Evolutionary conservation across 2,329 filamentous ascomycete genomes (phyloP).

Genomic region (Claviceps humidiphila): DNA sequence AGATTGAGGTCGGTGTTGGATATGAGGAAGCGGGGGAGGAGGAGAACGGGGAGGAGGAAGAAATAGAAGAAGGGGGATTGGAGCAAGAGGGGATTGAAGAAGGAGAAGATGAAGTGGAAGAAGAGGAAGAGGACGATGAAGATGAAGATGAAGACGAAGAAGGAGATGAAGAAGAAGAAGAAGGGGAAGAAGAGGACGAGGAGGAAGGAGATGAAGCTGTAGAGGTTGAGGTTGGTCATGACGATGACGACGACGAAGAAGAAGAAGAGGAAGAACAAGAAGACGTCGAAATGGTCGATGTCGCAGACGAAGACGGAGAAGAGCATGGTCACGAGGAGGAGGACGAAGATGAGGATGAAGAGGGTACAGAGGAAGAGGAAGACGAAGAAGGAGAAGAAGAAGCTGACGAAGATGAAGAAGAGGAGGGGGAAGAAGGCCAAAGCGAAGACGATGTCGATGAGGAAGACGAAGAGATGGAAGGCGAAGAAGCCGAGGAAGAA

Average conservation of each 20-base stretch:
- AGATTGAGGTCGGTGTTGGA: constrained; percentile 1
- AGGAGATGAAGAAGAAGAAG: constrained; percentile 4
- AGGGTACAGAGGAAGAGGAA: constrained; percentile 4
- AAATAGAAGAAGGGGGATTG: not conserved
- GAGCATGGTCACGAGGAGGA: constrained; percentile 9
- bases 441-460: constrained; percentile 8
- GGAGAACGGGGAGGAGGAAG: constrained; percentile 4
- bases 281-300: constrained; percentile 8
- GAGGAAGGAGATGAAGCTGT: constrained; percentile 5
- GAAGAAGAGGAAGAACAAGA: constrained; percentile 7
- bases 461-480: not conserved
- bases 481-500: constrained; percentile 1
- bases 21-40: constrained; percentile 7
- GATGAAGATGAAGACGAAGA: constrained; percentile 5
- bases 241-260: constrained; percentile 4
- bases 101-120: constrained; percentile 5
- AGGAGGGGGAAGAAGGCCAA: constrained; percentile 1
- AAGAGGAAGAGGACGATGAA: constrained; percentile 7
- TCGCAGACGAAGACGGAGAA: constrained; percentile 4
- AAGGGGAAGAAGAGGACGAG: constrained; percentile 7
- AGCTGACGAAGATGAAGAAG: constrained; percentile 10
- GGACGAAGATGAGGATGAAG: constrained; percentile 7
- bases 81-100: not conserved
- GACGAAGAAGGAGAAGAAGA: constrained; percentile 8
- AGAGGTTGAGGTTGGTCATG: constrained; percentile 9